Conservation (phyloP, 345 rosid genomes). For the Citrus trifoliata region DNA sequence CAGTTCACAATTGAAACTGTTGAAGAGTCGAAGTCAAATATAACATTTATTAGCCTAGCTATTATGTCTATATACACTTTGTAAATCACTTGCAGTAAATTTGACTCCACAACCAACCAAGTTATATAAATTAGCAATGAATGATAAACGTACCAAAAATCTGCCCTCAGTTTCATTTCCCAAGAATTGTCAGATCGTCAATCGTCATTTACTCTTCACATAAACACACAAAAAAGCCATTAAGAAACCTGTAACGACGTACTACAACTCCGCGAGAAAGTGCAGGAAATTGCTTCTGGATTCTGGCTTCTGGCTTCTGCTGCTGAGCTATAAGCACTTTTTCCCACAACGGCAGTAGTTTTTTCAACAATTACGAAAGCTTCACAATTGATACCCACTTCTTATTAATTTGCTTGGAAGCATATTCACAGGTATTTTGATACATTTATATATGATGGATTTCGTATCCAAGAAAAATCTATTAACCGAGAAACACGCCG, state of each 20-base stretch:
- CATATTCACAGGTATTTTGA: background rate
- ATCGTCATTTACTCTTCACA: background rate
- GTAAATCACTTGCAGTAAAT: conserved; percentile 6
- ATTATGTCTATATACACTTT: too few species aligned
- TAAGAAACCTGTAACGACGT: background rate
- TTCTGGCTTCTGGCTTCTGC: background rate
- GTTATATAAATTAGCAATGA: background rate
- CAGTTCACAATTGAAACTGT: too few species aligned
- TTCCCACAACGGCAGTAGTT: conserved; percentile 1
- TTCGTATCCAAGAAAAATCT: background rate
- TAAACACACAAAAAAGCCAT: background rate
- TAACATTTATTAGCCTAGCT: too few species aligned
- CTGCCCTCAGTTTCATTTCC: background rate
- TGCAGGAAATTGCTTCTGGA: background rate
- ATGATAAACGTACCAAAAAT: too few species aligned
- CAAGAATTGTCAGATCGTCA: background rate
- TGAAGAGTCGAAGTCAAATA: too few species aligned
- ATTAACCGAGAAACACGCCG: background rate
- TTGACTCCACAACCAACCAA: conserved; percentile 43
- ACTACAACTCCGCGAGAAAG: background rate
- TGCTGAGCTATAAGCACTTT: conserved; percentile 3
- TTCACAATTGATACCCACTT: background rate
- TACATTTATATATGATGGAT: background rate
- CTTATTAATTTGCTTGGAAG: background rate
- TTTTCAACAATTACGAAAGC: conserved; percentile 9